Percentiles rank a stretch among this genome's conserved stretches.
Conservation (phyloP, 2,329 filamentous ascomycete genomes). For the Phoma herbarum region DNA sequence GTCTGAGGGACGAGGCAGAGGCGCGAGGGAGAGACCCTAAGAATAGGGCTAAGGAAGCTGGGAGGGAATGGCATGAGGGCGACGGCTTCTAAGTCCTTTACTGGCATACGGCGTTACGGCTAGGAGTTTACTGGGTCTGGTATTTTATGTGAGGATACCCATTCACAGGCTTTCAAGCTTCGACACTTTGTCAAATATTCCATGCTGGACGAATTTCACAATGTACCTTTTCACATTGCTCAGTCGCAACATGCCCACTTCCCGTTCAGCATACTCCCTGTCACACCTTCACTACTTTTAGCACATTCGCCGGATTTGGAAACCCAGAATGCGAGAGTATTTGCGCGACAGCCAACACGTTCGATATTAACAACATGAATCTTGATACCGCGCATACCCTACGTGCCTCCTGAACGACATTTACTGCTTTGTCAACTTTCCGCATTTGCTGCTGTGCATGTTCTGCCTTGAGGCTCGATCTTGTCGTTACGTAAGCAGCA, state of each 20-base stretch:
- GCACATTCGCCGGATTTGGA: background rate
- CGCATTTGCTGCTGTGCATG: background rate
- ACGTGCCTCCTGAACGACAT: no score
- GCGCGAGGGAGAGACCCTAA: slow-evolving; percentile 61
- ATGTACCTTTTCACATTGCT: no score
- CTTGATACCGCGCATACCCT: no score
- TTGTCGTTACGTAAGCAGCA: slow-evolving; percentile 8
- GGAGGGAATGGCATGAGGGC: slow-evolving; percentile 64
- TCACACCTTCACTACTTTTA: no score
- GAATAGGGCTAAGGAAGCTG: slow-evolving; percentile 62
- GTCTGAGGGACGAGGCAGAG: slow-evolving; percentile 56
- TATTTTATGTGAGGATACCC: slow-evolving; percentile 10
- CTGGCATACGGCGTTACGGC: slow-evolving; percentile 1
- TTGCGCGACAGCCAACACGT: background rate
- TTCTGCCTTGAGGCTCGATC: no score
- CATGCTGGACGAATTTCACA: no score
- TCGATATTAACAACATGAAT: background rate
- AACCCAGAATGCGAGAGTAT: slow-evolving; percentile 11
- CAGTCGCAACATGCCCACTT: no score
- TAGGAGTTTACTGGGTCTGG: background rate
- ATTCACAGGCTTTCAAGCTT: no score
- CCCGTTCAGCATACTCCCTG: no score
- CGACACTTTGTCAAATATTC: no score
- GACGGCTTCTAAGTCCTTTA: slow-evolving; percentile 59
- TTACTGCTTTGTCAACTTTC: background rate